Base-by-base conservation (phyloP, 2,329 filamentous ascomycete species). In the Hirsutella rhossiliensis region DNA sequence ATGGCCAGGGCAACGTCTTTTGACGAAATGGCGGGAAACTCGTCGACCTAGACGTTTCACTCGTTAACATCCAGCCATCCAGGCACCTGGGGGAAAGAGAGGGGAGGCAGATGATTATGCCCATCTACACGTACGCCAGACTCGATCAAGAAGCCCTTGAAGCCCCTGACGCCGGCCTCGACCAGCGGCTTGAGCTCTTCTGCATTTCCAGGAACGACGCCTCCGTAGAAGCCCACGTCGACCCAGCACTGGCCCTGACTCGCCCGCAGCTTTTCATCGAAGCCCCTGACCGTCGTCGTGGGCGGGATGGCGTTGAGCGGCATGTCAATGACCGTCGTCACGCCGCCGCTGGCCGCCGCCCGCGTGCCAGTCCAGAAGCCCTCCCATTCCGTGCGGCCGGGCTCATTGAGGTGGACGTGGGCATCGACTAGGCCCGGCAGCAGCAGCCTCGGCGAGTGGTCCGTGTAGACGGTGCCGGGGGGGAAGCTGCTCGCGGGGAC, bases 301-400 rank as follows among this genome's bases (percentile, higher is more conserved):
- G 92, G 92, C 31, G 92, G 92, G 43, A 98, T 94, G 41, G 90
- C 88, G 65, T 98, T 98, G 49, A 97, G 66, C 30, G 92, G 92
- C 92, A 98, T 98, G 64, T 97, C 92, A 56, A 98, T 71, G 11
- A 98, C 88, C 1, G 92, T 97, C 5, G 92, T 98, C 23, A 97
- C 92, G 55, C 92, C 92, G 36, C 92, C 92, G 54, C 90, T 94
- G 11, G 92, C 92, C 4, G 92, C 92, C 30, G 92, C 92, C 54
- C 86, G 78, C 20, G 92, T 97, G 41, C 92, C 92, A 1, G 89
- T 96, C 70, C 83, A 85, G 71, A 98, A 98, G 11, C 92, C 92
- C 61, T 98, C 92, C 92, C 92, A 97, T 75, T 96, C 90, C 43
- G 90, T 96, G 45, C 92, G 78, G 37, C 92, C 92, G 1, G 92